Percentiles rank a stretch among this genome's conserved stretches.
Evolutionary conservation across 805 yeast genomes (phyloP).

Genomic region (Lachancea mirantina): DNA sequence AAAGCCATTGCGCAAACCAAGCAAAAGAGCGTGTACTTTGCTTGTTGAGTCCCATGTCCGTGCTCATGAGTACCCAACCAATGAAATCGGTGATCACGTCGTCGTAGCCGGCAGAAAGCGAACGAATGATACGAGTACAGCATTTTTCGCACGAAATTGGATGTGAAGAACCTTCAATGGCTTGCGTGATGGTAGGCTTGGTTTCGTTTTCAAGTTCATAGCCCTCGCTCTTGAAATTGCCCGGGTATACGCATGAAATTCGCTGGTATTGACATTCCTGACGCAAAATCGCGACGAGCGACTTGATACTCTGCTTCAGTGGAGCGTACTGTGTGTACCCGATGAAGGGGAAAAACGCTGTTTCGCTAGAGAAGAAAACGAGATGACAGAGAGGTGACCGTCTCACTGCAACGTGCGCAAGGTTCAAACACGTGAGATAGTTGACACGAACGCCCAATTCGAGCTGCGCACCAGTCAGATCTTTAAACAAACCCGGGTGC

Average conservation of each 20-base stretch:
- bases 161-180: slow-evolving; percentile 76
- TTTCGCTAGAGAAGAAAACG: slow-evolving; percentile 65
- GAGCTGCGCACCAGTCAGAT: slow-evolving; percentile 52
- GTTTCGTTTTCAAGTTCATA: slow-evolving; percentile 70
- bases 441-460: slow-evolving; percentile 57
- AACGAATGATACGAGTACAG: slow-evolving; percentile 49
- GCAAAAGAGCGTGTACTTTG: slow-evolving; percentile 38
- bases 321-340: slow-evolving; percentile 94
- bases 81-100: slow-evolving; percentile 74
- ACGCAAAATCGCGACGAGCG: slow-evolving; percentile 68
- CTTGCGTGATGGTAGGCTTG: slow-evolving; percentile 76
- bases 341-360: slow-evolving; percentile 78
- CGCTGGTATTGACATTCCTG: slow-evolving; percentile 75
- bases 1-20: slow-evolving; percentile 43
- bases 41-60: slow-evolving; percentile 65
- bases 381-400: slow-evolving; percentile 37
- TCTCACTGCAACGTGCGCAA: slow-evolving; percentile 59
- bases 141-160: slow-evolving; percentile 65
- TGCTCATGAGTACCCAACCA: slow-evolving; percentile 71
- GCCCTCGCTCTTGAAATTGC: slow-evolving; percentile 88
- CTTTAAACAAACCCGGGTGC: slow-evolving; percentile 68
- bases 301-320: slow-evolving; percentile 69
- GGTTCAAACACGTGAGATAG: slow-evolving; percentile 64
- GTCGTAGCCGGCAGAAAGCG: slow-evolving; percentile 58
- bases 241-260: slow-evolving; percentile 76